These are phyloP conservation scores for Trypanosoma melophagium DNA, from an alignment of 208 protist genomes.

Conservation along the genomic window DNA sequence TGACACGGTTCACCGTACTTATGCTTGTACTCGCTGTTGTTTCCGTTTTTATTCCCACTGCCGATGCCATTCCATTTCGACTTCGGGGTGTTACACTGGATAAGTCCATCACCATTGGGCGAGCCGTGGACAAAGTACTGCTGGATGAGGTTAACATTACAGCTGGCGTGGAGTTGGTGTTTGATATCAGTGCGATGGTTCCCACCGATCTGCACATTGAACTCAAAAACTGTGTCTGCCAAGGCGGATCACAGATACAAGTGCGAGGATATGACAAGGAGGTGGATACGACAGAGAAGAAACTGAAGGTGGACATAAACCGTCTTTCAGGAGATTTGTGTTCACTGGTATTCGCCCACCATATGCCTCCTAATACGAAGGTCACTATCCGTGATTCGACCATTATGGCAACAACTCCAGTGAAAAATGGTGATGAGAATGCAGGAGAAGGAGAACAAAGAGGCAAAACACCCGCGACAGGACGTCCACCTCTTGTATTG, in stretches of 20 bases:
- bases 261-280: not conserved
- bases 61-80: not conserved
- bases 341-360: constrained; percentile 9
- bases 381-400: constrained; percentile 7
- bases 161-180: not conserved
- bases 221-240: not conserved
- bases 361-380: not conserved
- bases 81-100: not conserved
- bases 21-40: not conserved
- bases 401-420: not conserved
- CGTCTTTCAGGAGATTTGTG: not conserved
- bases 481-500: not conserved
- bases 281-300: not conserved
- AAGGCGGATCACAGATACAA: not conserved
- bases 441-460: no score
- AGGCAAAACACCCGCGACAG: no score
- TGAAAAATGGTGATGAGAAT: not conserved
- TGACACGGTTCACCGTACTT: no score
- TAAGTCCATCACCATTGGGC: not conserved
- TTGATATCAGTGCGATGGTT: not conserved
- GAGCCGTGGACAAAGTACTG: not conserved
- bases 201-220: not conserved
- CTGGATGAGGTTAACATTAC: not conserved
- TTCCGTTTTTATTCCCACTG: not conserved
- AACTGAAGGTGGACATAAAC: constrained; percentile 3